Conservation (phyloP, 1,284 basidiomycete species). For the Fistulinella staudtii region DNA sequence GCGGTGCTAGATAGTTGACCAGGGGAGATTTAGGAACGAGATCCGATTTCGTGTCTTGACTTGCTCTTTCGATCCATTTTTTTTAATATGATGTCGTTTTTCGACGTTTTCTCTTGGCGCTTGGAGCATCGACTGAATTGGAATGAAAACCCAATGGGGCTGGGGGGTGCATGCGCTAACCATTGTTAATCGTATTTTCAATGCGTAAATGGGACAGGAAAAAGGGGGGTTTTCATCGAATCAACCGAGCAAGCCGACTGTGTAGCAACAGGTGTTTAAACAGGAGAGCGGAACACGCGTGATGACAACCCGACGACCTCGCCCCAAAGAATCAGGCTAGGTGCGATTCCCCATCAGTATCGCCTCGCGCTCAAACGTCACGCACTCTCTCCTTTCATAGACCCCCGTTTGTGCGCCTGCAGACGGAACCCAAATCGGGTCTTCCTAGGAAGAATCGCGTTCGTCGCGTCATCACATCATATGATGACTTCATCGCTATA, state of each 20-base stretch:
- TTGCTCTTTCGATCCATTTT: too few species aligned
- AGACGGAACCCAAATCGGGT: too few species aligned
- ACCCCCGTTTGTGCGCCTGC: not conserved
- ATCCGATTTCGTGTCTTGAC: conserved; percentile 2
- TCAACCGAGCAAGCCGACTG: conserved; percentile 11
- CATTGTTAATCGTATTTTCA: not conserved
- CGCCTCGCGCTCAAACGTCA: too few species aligned
- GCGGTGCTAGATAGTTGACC: not conserved
- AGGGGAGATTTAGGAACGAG: conserved; percentile 21
- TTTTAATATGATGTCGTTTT: not conserved
- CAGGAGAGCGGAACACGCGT: conserved; percentile 5
- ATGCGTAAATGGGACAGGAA: not conserved
- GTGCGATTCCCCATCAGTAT: not conserved
- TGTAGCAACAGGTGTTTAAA: conserved; percentile 8
- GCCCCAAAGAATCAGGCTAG: too few species aligned
- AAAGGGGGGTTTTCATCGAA: not conserved
- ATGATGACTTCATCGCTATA: too few species aligned
- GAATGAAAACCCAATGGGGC: too few species aligned
- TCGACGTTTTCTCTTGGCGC: not conserved
- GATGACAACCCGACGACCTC: not conserved
- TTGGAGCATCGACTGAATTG: too few species aligned
- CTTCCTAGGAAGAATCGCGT: not conserved
- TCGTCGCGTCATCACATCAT: not conserved
- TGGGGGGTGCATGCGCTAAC: not conserved
- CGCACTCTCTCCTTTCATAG: too few species aligned